Percentiles rank a stretch among this genome's conserved stretches.
These are phyloP conservation scores for Metarhizium anisopliae DNA, from an alignment of 2,329 filamentous ascomycete genomes.

Conservation along the genomic window DNA sequence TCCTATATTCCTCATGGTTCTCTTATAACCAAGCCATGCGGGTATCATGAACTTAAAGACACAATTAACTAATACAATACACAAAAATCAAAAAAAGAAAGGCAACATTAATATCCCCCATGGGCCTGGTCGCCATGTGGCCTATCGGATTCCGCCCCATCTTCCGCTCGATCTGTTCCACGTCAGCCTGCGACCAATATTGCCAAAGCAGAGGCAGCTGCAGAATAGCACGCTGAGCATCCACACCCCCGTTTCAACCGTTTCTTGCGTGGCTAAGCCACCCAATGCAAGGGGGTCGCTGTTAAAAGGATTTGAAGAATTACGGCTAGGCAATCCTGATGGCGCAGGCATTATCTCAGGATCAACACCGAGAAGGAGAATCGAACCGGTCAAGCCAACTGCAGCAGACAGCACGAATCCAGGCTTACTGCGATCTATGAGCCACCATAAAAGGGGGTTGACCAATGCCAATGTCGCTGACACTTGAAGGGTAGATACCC, in stretches of 20 bases:
- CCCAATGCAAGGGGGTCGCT: constrained; percentile 24
- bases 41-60: not conserved
- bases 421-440: constrained; percentile 81
- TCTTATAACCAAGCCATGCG: not conserved
- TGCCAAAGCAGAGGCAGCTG: constrained; percentile 91
- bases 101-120: not conserved
- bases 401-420: constrained; percentile 72
- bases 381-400: constrained; percentile 67
- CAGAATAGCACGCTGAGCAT: constrained; percentile 90
- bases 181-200: constrained; percentile 78
- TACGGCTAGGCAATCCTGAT: constrained; percentile 26
- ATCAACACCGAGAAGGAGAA: constrained; percentile 63
- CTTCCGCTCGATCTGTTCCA: constrained; percentile 32
- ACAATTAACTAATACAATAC: not conserved
- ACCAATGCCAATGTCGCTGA: constrained; percentile 81
- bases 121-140: not conserved
- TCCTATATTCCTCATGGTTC: not conserved
- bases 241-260: constrained; percentile 71
- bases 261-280: constrained; percentile 52
- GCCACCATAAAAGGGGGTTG: constrained; percentile 92
- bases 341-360: constrained; percentile 70
- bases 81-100: not conserved
- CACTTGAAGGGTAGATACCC: constrained; percentile 91
- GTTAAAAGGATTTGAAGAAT: not conserved
- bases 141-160: constrained; percentile 34